Evolutionary conservation across 2,329 filamentous ascomycete species (phyloP), one percentile per base, ranked within the genome.

Genomic region (Exophiala sideris): DNA sequence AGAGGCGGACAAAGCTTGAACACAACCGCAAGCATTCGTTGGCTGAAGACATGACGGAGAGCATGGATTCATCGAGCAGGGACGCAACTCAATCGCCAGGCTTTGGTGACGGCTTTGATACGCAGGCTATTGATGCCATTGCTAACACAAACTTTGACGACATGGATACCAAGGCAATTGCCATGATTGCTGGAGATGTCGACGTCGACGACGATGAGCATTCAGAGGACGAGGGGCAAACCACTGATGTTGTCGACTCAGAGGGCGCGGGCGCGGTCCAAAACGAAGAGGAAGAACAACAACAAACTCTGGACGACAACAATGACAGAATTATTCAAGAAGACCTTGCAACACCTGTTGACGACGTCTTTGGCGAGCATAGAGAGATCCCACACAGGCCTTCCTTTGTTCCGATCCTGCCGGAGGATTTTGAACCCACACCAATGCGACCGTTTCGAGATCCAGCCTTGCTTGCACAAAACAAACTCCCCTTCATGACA

Each of bases 401-500:
- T 41, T 82, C 80, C 65, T 96, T 89, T 65, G 79, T 94, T 14
- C 89, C 89, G 1, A 79, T 92, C 34, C 87, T 88, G 1, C 91
- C 91, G 0, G 89, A 95, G 67, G 89, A 95, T 69, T 95, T 91
- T 68, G 84, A 91, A 62, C 83, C 89, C 41, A 63, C 61, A 3
- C 87, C 89, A 14, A 87, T 81, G 52, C 81, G 86, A 45, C 88
- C 89, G 54, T 96, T 87, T 78, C 85, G 91, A 67, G 88, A 96
- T 70, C 83, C 89, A 66, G 81, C 76, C 34, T 81, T 91, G 68
- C 79, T 86, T 70, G 90, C 91, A 56, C 95, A 96, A 66, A 96
- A 91, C 71, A 86, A 91, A 50, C 78, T 97, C 8, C 94, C 92
- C 2, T 99, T 97, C 70, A 97, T 99, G 94, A 99, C 94, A 0